Conservation (phyloP, 208 protist species). For the Wallacemonas sp. region DNA sequence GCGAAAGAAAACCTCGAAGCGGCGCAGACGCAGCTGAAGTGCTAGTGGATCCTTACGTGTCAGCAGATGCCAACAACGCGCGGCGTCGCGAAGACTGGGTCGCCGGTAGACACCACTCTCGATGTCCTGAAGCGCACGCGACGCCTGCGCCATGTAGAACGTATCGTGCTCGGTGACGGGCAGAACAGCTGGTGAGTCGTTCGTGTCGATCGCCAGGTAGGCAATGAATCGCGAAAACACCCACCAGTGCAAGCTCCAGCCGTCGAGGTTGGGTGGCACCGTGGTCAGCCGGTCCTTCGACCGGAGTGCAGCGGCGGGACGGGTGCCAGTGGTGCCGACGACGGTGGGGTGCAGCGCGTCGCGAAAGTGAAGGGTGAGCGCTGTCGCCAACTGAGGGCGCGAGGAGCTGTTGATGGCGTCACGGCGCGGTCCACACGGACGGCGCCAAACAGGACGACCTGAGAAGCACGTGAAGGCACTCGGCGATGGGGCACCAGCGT, state of each 20-base stretch:
- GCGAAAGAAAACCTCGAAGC: not conserved
- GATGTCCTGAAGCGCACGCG: not conserved
- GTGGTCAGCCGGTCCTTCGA: not conserved
- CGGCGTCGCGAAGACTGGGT: not conserved
- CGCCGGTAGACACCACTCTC: not conserved
- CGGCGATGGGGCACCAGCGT: not conserved
- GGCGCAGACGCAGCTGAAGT: not conserved
- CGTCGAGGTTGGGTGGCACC: not conserved
- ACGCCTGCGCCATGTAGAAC: not conserved
- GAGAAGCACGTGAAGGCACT: conserved; percentile 32
- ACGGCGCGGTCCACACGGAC: not conserved
- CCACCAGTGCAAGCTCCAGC: conserved; percentile 3
- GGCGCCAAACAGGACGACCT: conserved; percentile 1
- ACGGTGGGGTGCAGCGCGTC: not conserved
- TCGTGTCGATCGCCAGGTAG: not conserved
- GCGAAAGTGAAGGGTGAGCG: not conserved
- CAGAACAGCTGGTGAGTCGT: not conserved
- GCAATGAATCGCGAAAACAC: conserved; percentile 2
- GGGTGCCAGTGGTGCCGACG: not conserved
- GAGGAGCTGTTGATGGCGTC: not conserved
- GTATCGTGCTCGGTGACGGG: not conserved
- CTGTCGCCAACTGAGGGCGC: not conserved
- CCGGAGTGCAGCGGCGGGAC: not conserved
- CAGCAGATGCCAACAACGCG: not conserved
- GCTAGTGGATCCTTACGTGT: not conserved